Evolutionary conservation across 305 asterid species (phyloP).

Genomic region (Solanum hybrid): DNA sequence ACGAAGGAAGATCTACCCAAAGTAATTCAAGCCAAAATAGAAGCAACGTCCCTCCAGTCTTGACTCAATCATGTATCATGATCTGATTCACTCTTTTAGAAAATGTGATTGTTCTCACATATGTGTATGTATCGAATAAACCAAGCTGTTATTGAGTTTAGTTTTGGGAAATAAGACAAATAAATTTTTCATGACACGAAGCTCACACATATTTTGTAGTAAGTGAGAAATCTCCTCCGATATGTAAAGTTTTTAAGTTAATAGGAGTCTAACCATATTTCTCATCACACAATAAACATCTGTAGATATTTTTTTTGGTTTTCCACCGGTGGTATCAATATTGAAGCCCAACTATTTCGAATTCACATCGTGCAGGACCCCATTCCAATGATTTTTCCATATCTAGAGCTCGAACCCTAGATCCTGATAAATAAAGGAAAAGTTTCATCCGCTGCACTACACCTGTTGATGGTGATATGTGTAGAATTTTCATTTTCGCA

Average conservation of each 20-base stretch:
- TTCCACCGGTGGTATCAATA: accelerated
- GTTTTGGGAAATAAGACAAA: neutral
- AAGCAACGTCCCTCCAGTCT: neutral
- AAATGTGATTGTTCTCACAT: neutral
- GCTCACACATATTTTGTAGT: neutral
- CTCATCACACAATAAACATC: neutral
- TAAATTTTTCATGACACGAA: neutral
- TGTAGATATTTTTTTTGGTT: too few species aligned
- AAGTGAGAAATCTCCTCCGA: neutral
- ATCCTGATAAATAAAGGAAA: too few species aligned
- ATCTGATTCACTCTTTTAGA: neutral
- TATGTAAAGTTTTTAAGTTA: neutral
- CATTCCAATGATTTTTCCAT: too few species aligned
- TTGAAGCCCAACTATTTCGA: neutral
- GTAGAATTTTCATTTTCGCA: neutral
- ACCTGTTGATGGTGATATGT: neutral
- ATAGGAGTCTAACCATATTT: neutral
- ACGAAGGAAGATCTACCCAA: neutral
- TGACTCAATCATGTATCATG: neutral
- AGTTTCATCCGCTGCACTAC: accelerated
- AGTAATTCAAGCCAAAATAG: neutral
- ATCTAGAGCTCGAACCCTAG: too few species aligned
- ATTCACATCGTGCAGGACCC: too few species aligned
- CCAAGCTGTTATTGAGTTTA: neutral
- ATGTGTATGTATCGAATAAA: neutral